Evolutionary conservation across 257 asterid genomes (phyloP), one percentile per base, ranked within the genome.

Genomic region (Henckelia pumila): DNA sequence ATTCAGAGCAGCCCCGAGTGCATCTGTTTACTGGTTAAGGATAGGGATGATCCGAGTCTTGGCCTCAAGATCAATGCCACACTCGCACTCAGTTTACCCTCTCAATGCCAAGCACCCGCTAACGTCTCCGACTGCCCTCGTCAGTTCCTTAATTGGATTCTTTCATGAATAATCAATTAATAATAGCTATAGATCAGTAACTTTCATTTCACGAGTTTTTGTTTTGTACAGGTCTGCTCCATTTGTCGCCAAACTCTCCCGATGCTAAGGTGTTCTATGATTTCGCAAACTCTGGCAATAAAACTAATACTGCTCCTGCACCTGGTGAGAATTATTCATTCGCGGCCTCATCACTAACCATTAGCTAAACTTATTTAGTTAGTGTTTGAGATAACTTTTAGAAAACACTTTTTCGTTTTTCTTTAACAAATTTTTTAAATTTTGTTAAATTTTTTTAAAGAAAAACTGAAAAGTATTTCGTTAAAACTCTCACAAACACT

Each of bases 261-360:
- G 95, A 89, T 19, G 95, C 95, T 10, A 87, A 89, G 82, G 82
- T 89, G 25, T 92, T 89, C 40, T 71, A 83, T 30, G 98, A 87
- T 68, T 84, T 82, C 68, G 86, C 79, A 9, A 78, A 79, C 49
- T 62, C 35, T 30, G 80, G 70, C 24, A 80, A 70, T 10, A 79
- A 71, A 60, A 83, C 63, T 71, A 75, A 24, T 76, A 14, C 81
- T 24, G 1, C 88, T 10, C 19, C 90, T 20, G 66, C 81, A 53
- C 53, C 72, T 0, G 79, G 81, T 79, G 69, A 47, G 35, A 71
- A 33, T 19, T 1, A 64, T 19, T 3, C 26, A 33, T 20, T 8
- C 6, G 0, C n/a, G 30, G 2, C 10, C 10, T 32, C 10, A 7
- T 32, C 37, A n/a, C n/a, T n/a, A n/a, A n/a, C n/a, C n/a, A n/a